These are phyloP conservation scores for Bondarzewia mesenterica DNA, from an alignment of 1,284 basidiomycete genomes.

Conservation along the genomic window DNA sequence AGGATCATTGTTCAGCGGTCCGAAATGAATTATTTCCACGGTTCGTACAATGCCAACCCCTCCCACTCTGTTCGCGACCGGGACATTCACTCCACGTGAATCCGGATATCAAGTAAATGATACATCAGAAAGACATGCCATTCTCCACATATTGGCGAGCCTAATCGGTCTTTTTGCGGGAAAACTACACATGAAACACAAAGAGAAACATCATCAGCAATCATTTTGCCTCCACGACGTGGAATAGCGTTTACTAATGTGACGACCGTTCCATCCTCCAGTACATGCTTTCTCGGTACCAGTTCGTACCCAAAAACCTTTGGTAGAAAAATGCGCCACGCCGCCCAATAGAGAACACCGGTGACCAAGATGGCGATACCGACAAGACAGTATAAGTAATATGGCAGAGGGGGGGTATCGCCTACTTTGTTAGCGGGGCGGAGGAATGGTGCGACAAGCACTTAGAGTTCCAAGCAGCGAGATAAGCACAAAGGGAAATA, in stretches of 20 bases:
- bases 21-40: too few species aligned
- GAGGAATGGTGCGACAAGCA: slow-evolving; percentile 49
- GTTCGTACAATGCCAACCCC: too few species aligned
- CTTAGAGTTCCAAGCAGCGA: slow-evolving; percentile 11
- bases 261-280: slow-evolving; percentile 50
- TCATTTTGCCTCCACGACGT: slow-evolving; percentile 11
- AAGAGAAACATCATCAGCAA: background rate
- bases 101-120: too few species aligned
- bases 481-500: background rate
- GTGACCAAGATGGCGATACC: slow-evolving; percentile 40
- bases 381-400: slow-evolving; percentile 53
- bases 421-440: slow-evolving; percentile 45
- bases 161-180: background rate
- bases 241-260: slow-evolving; percentile 37
- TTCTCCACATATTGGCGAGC: too few species aligned
- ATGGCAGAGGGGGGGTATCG: slow-evolving; percentile 51
- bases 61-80: too few species aligned
- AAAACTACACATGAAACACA: background rate
- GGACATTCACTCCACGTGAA: too few species aligned
- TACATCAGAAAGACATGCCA: too few species aligned
- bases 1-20: too few species aligned
- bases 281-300: slow-evolving; percentile 35
- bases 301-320: slow-evolving; percentile 40
- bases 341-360: slow-evolving; percentile 48
- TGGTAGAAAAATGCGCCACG: slow-evolving; percentile 44